A percentile compares a stretch with the other conserved stretches of the same genome.
phyloP scores from a whole-genome alignment of 2,329 filamentous ascomycete species.

The Colletotrichum chrysophilum region DNA sequence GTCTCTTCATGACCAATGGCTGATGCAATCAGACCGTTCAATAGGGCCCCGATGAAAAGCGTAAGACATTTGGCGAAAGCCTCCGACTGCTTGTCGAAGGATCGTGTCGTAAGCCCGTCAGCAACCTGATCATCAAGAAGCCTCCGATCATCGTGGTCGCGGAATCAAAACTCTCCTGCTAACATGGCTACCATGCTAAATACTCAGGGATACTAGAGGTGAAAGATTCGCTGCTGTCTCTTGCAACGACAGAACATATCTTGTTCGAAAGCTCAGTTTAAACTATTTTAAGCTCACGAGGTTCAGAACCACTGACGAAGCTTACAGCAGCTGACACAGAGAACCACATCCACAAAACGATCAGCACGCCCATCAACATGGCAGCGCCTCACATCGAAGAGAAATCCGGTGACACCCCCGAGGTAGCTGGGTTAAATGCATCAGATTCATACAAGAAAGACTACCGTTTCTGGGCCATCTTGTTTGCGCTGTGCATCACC shows the following conservation, averaged over 20 bases:
- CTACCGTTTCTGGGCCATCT: constrained; percentile 32
- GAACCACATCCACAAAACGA: background rate
- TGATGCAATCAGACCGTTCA: background rate
- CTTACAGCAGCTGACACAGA: background rate
- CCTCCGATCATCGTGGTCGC: background rate
- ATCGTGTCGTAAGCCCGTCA: background rate
- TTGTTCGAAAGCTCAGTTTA: background rate
- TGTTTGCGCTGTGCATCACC: constrained; percentile 26
- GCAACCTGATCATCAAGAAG: background rate
- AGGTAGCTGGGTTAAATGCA: background rate
- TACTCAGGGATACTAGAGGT: background rate
- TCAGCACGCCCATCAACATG: background rate
- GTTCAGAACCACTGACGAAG: background rate
- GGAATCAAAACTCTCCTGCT: background rate
- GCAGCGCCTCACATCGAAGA: background rate
- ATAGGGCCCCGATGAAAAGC: background rate
- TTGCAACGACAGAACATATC: background rate
- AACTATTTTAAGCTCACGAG: background rate
- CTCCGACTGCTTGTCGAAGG: background rate
- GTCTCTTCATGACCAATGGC: background rate
- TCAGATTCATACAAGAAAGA: background rate
- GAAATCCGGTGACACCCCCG: background rate
- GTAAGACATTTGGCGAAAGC: background rate
- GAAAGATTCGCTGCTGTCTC: background rate
- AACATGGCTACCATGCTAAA: background rate